Percentiles rank a stretch among this genome's conserved stretches.
Evolutionary conservation across 2,329 filamentous ascomycete genomes (phyloP).

Genomic region (Trichoderma arundinaceum): DNA sequence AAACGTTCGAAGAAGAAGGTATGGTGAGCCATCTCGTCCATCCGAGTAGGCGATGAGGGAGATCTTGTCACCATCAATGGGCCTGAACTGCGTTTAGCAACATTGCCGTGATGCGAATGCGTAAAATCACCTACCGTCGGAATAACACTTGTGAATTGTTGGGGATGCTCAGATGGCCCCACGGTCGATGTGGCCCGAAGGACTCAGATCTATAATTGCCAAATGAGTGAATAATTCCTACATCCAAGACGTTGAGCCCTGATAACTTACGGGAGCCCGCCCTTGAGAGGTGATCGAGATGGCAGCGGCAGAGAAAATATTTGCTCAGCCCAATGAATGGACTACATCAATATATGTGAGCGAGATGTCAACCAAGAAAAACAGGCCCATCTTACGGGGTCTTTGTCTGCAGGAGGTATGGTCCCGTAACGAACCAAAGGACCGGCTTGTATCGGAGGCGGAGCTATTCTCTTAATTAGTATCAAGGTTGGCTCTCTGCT

Average conservation of each 20-base stretch:
- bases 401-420: conserved; percentile 35
- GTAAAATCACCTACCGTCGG: conserved; percentile 52
- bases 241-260: not conserved
- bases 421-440: conserved; percentile 44
- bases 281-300: conserved; percentile 56
- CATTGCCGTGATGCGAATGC: not conserved
- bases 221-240: conserved; percentile 20
- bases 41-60: conserved; percentile 60
- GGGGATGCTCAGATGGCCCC: conserved; percentile 53
- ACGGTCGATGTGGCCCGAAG: conserved; percentile 52
- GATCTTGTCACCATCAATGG: conserved; percentile 61
- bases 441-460: conserved; percentile 45
- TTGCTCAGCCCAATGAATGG: conserved; percentile 64
- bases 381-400: conserved; percentile 36
- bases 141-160: conserved; percentile 59
- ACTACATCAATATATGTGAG: conserved; percentile 43
- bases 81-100: conserved; percentile 43
- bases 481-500: too few species aligned
- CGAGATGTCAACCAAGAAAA: conserved; percentile 1
- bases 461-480: conserved; percentile 31
- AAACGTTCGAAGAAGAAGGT: conserved; percentile 54
- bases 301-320: conserved; percentile 63
- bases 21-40: conserved; percentile 51
- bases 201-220: conserved; percentile 50
- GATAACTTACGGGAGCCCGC: conserved; percentile 43